A percentile compares a stretch with the other conserved stretches of the same genome.
These are phyloP conservation scores for Cercophora newfieldiana DNA, from an alignment of 495 filamentous ascomycete genomes.

Conservation along the genomic window DNA sequence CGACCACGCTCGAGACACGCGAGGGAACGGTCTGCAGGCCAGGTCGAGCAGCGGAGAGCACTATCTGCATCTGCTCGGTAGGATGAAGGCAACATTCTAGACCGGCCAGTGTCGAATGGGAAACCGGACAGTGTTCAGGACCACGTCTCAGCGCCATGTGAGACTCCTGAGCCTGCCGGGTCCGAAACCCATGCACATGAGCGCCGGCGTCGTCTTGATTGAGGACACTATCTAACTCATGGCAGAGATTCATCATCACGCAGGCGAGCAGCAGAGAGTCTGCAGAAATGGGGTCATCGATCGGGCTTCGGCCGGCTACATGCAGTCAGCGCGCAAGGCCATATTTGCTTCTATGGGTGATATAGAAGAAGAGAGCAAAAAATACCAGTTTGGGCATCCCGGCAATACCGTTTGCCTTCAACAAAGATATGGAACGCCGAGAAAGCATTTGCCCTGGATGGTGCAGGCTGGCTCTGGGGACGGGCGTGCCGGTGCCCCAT, in stretches of 20 bases:
- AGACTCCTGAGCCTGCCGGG: not conserved
- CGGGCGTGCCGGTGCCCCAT: not conserved
- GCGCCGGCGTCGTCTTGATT: not conserved
- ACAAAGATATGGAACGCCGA: not conserved
- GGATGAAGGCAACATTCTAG: not conserved
- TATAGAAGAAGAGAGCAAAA: not conserved
- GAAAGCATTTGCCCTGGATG: not conserved
- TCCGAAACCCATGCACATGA: not conserved
- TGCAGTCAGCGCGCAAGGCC: not conserved
- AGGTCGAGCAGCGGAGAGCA: not conserved
- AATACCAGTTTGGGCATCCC: not conserved
- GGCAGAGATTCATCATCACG: not conserved
- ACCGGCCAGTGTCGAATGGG: not conserved
- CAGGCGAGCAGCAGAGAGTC: not conserved
- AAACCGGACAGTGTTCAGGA: not conserved
- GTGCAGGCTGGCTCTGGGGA: not conserved
- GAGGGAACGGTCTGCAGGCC: not conserved
- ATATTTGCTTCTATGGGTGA: not conserved
- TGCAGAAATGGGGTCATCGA: not conserved
- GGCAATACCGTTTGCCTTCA: not conserved
- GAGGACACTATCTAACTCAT: not conserved
- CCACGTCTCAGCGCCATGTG: not conserved
- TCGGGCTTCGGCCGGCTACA: not conserved
- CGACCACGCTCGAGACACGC: not conserved
- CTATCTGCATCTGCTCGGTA: not conserved